phyloP scores from a whole-genome alignment of 768 basidiomycete species.

The Auricularia cornea region DNA sequence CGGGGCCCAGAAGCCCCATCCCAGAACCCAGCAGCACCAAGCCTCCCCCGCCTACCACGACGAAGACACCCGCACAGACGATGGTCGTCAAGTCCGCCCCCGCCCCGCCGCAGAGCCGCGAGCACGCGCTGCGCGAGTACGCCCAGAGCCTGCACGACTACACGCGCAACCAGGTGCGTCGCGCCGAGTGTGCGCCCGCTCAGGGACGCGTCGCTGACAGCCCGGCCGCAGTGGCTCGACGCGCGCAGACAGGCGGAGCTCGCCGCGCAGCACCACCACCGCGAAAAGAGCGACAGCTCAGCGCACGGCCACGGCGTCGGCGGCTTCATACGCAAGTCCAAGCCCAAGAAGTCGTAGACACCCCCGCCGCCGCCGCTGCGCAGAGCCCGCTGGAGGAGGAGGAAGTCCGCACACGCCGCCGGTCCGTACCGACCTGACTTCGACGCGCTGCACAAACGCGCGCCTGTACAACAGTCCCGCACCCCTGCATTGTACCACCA shows the following conservation, averaged over 20 bases:
- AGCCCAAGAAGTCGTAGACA: not conserved
- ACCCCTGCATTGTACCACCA: no score
- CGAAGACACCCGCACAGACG: not conserved
- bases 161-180: not conserved
- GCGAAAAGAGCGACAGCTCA: not conserved
- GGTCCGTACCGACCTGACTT: no score
- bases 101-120: not conserved
- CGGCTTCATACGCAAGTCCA: not conserved
- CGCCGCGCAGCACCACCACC: not conserved
- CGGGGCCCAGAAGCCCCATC: not conserved
- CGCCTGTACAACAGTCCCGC: no score
- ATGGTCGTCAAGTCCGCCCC: not conserved
- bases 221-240: constrained; percentile 2
- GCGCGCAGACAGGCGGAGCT: constrained; percentile 5
- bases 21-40: not conserved
- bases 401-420: no score
- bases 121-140: constrained; percentile 2
- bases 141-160: constrained; percentile 5
- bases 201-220: not conserved
- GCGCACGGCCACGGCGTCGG: not conserved
- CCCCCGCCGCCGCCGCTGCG: not conserved
- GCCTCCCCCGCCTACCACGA: not conserved
- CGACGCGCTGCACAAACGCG: no score
- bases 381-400: no score
- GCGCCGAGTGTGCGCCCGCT: not conserved